Base-by-base conservation (phyloP, 2,329 filamentous ascomycete species). In the Phialophora tarda region DNA sequence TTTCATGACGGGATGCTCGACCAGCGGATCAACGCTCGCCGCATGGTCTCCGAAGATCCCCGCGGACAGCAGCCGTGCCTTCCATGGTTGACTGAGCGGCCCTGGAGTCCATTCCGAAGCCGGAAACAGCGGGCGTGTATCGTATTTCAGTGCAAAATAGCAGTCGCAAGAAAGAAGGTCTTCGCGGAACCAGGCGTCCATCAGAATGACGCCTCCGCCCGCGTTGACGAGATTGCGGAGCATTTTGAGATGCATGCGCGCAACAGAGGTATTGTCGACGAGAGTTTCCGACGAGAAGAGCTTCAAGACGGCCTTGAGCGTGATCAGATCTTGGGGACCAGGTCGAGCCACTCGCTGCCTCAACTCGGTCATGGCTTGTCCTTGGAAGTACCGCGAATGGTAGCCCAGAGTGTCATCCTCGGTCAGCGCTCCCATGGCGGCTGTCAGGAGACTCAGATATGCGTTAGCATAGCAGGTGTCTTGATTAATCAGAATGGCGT, bases 231-330 rank as follows among this genome's bases (percentile, higher is more conserved):
- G 34, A 54, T 70, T 72, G 11, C 65, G 67, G 6, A 72, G 67
- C 71, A 71, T 71, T 57, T 72, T 72, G 12, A 72, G 67, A 41
- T 72, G 71, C 57, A 68, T 68, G 34, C 71, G 69, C n/a, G 71
- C 71, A 8, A 66, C 67, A 24, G 71, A 69, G 6, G 69, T 72
- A 62, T 71, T 72, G 67, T 71, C 69, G 14, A 70, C 63, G 21
- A 69, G 54, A 7, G 69, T 72, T 59, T 72, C 70, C 10, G 69
- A 65, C 21, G 67, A 70, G 44, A 71, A 72, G 51, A 72, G 69
- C 58, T 68, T 70, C 44, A 71, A 44, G 21, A 70, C 70, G 11
- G 69, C 71, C 55, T 71, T 70, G 21, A 71, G 56, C 11, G 69
- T 71, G 28, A 51, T 61, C 32, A 68, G 34, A 14, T 72, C 71